phyloP scores from a whole-genome alignment of 768 basidiomycete genomes.

The Naganishia friedmannii region DNA sequence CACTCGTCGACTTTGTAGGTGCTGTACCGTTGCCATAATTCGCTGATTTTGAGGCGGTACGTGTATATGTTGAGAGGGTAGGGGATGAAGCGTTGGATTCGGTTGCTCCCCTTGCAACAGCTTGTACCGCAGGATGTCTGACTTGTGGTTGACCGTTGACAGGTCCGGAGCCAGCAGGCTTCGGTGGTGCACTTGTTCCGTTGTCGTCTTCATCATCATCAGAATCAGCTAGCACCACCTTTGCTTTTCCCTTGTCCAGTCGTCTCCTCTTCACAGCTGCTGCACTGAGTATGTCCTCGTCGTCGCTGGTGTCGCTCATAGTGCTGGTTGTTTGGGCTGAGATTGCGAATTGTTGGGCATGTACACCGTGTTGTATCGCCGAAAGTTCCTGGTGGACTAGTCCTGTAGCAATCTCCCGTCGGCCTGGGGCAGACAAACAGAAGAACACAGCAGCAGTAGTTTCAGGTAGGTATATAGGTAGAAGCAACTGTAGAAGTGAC shows the following conservation, averaged over 20 bases:
- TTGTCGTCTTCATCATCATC: constrained; percentile 1
- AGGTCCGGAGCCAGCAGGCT: neutral
- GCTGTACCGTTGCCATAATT: neutral
- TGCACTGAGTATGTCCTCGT: neutral
- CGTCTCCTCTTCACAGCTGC: constrained; percentile 7
- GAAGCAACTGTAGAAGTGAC: no score
- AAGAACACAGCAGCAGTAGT: no score
- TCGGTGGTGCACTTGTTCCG: neutral
- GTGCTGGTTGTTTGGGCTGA: neutral
- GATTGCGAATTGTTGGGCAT: neutral
- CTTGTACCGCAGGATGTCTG: constrained; percentile 2
- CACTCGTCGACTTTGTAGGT: neutral
- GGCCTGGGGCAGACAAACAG: no score
- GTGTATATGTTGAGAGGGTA: constrained; percentile 11
- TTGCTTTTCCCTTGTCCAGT: constrained; percentile 18
- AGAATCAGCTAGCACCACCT: constrained; percentile 13
- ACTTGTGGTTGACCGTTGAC: neutral
- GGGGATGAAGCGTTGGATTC: constrained; percentile 15
- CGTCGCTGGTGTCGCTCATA: constrained; percentile 20
- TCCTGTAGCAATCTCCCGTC: no score
- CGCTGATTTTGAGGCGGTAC: neutral
- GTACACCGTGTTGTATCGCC: neutral
- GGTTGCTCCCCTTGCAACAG: constrained; percentile 8
- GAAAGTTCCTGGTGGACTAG: neutral
- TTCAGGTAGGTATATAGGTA: no score